phyloP scores from a whole-genome alignment of 148 eudicot species.

The Diospyros kaki region DNA sequence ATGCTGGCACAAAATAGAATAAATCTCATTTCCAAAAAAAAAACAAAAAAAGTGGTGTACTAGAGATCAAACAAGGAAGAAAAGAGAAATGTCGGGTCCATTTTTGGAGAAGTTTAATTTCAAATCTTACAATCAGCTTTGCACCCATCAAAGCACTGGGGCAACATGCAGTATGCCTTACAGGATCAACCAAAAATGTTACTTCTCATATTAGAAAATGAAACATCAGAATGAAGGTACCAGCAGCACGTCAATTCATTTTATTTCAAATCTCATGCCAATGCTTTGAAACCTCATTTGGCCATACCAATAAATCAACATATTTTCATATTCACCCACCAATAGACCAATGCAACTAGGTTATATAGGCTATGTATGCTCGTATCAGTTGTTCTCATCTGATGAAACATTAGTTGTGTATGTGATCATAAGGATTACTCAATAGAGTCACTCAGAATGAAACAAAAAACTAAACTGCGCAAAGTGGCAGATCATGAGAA shows the following conservation, averaged over 20 bases:
- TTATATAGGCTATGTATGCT: background rate
- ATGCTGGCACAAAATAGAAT: too few relatives aligned
- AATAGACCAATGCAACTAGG: background rate
- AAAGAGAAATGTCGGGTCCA: background rate
- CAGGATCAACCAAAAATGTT: background rate
- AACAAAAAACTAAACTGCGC: background rate
- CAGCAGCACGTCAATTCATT: background rate
- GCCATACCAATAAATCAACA: background rate
- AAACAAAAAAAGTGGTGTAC: background rate
- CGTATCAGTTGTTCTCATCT: background rate
- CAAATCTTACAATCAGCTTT: background rate
- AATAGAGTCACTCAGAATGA: background rate
- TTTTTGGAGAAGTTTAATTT: background rate
- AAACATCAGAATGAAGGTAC: background rate
- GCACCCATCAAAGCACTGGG: background rate
- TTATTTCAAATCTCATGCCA: background rate
- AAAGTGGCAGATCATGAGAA: background rate
- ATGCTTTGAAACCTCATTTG: background rate
- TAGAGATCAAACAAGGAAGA: slow-evolving; percentile 1
- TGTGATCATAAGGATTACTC: background rate
- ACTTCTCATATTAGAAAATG: background rate
- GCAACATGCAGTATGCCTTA: background rate
- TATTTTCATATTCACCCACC: background rate
- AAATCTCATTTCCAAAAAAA: too few relatives aligned
- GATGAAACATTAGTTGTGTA: background rate